Evolutionary conservation across 441 rosid species (phyloP).

Genomic region (Raphanus hybrid): DNA sequence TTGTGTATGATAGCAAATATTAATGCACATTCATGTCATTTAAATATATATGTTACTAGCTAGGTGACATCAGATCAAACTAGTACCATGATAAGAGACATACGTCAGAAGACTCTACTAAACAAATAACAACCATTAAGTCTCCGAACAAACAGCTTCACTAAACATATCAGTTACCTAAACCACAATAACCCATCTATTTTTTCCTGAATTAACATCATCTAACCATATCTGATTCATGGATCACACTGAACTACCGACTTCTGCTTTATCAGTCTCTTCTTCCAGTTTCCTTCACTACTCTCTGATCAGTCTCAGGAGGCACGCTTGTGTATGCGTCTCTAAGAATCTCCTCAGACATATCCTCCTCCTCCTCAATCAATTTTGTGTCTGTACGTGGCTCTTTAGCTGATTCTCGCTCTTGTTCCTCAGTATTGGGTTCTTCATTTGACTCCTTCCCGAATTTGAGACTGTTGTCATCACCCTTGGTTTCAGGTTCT

Average conservation of each 20-base stretch:
- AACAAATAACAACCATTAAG: constrained; percentile 2
- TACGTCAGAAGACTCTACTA: constrained; percentile 30
- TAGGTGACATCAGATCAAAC: constrained; percentile 30
- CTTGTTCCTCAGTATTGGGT: constrained; percentile 6
- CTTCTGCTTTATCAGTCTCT: constrained; percentile 25
- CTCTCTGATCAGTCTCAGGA: constrained; percentile 4
- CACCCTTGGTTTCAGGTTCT: not conserved
- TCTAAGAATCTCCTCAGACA: constrained; percentile 12
- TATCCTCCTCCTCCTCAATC: constrained; percentile 14
- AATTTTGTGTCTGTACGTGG: not conserved
- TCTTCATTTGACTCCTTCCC: not conserved
- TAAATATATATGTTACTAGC: not conserved
- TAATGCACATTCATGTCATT: not conserved
- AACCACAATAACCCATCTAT: constrained; percentile 1
- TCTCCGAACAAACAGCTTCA: constrained; percentile 29
- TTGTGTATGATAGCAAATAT: not conserved
- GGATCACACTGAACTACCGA: constrained; percentile 18
- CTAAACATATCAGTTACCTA: constrained; percentile 12
- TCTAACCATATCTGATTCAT: constrained; percentile 23
- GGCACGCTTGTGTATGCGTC: constrained; percentile 2
- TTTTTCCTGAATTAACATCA: constrained; percentile 19
- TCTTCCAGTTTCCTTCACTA: not conserved
- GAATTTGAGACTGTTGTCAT: too few species aligned
- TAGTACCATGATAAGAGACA: constrained; percentile 26
- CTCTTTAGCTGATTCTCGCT: constrained; percentile 19